Evolutionary conservation across 371 early-diverging fungal genomes (phyloP), one percentile per base, ranked within the genome.

Genomic region (Rhizopus arrhizus): DNA sequence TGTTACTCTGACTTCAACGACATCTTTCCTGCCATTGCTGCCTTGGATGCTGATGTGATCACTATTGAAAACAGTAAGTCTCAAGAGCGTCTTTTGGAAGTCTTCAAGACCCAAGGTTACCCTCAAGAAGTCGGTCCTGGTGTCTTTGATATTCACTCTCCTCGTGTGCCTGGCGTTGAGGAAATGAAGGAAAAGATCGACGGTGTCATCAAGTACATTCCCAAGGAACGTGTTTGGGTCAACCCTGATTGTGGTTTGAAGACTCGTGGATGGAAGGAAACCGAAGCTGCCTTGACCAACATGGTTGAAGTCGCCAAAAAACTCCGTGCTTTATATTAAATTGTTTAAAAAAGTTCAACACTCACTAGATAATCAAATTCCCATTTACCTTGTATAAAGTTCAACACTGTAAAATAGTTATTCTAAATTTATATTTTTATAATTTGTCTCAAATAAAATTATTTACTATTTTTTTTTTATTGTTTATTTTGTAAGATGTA

Each of bases 241-340:
- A 97, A 97, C 88, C 98, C 98, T 58, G 98, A 97, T 82, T 97
- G 98, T 78, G 98, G 98, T 64, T 84, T 96, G 56, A 97, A 97
- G 89, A 95, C 97, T 58, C 89, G 98, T 70, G 91, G 88, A 53
- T 96, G 96, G 92, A 70, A 86, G 67, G 98, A 97, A 80, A 92
- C 92, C 58, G 88, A 92, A 77, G 89, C 86, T 66, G 87, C 94
- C 35, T 75, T 97, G 64, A 70, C 66, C 65, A 97, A 97, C 87
- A 75, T 97, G 80, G 88, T 91, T 36, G 83, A 85, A 35, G 93
- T 94, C 36, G 95, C 95, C 56, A 81, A 82, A 65, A 76, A 78
- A 58, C 83, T 86, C 70, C 88, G 91, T 64, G 66, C 78, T 53
- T 71, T 70, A 52, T 58, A 70, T 53, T 58, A 71, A 57, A 49